Conservation (phyloP, 1,139 yeast species). For the Yamadazyma triangularis region DNA sequence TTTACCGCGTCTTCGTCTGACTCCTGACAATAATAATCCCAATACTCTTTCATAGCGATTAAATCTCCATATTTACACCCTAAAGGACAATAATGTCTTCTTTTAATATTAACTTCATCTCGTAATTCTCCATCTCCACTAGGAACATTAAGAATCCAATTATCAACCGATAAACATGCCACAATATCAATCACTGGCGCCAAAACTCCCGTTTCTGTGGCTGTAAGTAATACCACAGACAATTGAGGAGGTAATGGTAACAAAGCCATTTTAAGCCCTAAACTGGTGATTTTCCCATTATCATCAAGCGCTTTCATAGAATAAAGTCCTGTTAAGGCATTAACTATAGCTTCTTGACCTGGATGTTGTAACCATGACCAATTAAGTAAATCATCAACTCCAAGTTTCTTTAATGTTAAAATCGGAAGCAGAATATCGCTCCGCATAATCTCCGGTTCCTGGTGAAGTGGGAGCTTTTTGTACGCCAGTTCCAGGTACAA, state of each 20-base stretch:
- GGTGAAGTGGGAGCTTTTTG: conserved; percentile 59
- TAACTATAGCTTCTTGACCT: conserved; percentile 66
- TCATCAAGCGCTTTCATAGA: conserved; percentile 77
- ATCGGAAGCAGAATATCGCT: conserved; percentile 84
- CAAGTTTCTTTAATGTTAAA: conserved; percentile 74
- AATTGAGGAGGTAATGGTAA: conserved; percentile 89
- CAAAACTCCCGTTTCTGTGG: conserved; percentile 55
- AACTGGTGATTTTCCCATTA: conserved; percentile 64
- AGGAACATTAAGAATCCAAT: conserved; percentile 60
- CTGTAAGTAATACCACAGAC: conserved; percentile 79
- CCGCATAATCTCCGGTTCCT: conserved; percentile 89
- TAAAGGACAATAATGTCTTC: conserved; percentile 61
- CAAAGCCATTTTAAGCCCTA: conserved; percentile 82
- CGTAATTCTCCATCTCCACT: conserved; percentile 71
- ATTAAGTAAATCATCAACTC: conserved; percentile 74
- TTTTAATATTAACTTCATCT: conserved; percentile 67
- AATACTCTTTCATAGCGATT: conserved; percentile 74
- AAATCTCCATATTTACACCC: conserved; percentile 80
- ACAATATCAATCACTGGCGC: conserved; percentile 79
- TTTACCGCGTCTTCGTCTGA: conserved; percentile 48
- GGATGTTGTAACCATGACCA: conserved; percentile 97
- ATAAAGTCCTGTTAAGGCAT: conserved; percentile 76
- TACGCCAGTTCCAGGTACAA: conserved; percentile 74
- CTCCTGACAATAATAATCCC: conserved; percentile 48
- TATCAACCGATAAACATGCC: conserved; percentile 90